These are phyloP conservation scores for Sugiyamaella chiloensis DNA, from an alignment of 805 yeast species.

Conservation along the genomic window DNA sequence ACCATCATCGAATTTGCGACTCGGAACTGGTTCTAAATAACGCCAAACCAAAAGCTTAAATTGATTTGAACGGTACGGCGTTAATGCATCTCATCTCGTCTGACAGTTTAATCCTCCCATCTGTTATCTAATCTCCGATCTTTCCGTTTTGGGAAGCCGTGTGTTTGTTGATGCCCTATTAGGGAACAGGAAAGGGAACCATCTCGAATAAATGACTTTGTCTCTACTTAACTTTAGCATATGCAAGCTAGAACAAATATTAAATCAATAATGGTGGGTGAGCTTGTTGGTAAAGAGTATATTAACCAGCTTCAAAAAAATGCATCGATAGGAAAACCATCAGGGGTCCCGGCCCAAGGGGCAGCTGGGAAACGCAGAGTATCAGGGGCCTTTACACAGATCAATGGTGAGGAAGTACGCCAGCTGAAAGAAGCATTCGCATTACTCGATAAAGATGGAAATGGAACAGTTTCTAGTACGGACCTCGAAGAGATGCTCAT, in stretches of 20 bases:
- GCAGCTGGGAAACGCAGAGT: conserved; percentile 16
- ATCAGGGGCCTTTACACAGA: conserved; percentile 39
- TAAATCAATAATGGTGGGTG: too few species aligned
- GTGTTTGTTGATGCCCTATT: conserved; percentile 3
- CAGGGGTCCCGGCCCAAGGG: not conserved
- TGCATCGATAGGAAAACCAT: not conserved
- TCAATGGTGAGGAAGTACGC: conserved; percentile 61
- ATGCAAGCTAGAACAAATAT: too few species aligned
- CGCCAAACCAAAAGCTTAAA: too few species aligned
- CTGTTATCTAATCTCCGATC: conserved; percentile 3
- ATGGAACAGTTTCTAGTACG: conserved; percentile 43
- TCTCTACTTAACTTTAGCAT: too few species aligned
- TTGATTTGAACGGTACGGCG: too few species aligned
- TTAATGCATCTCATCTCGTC: too few species aligned
- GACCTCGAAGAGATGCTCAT: conserved; percentile 49
- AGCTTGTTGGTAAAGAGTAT: too few species aligned
- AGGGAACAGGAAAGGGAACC: too few species aligned
- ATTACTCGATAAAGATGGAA: conserved; percentile 76
- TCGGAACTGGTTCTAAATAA: too few species aligned
- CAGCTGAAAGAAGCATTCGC: conserved; percentile 73
- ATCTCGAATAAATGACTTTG: too few species aligned
- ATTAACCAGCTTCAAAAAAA: not conserved
- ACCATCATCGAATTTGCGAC: too few species aligned
- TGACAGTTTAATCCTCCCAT: too few species aligned
- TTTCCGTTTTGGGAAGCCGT: not conserved